phyloP scores from a whole-genome alignment of 2,329 filamentous ascomycete genomes.

The Leptodontidium sp. region DNA sequence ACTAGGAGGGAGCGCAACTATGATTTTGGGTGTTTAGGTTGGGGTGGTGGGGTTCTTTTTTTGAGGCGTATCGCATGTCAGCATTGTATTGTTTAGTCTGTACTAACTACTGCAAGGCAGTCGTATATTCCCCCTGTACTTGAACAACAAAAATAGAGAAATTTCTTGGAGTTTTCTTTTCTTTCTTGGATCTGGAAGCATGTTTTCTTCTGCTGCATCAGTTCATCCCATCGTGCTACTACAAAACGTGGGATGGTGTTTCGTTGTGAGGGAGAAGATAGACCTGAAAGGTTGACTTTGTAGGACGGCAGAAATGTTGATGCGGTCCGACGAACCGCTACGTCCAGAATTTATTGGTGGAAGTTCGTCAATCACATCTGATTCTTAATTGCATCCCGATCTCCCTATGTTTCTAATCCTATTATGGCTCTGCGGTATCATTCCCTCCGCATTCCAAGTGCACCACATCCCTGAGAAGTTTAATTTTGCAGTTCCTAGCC shows the following conservation, averaged over 20 bases:
- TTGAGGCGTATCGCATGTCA: constrained; percentile 8
- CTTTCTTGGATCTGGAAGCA: background rate
- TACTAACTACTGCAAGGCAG: constrained; percentile 8
- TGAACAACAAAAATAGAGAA: background rate
- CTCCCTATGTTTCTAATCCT: background rate
- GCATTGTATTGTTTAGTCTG: constrained; percentile 10
- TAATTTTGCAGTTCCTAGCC: constrained; percentile 7
- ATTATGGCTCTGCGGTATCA: background rate
- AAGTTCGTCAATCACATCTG: constrained; percentile 7
- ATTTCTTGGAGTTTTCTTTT: background rate
- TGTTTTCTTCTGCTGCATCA: background rate
- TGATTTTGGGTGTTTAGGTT: constrained; percentile 17
- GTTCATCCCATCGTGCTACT: background rate
- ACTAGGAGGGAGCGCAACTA: constrained; percentile 32
- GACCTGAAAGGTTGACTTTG: background rate
- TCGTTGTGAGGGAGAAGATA: background rate
- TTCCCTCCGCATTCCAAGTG: background rate
- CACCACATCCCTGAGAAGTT: background rate
- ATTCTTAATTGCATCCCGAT: background rate
- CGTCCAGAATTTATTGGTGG: constrained; percentile 13
- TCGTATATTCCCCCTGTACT: constrained; percentile 3
- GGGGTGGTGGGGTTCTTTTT: background rate
- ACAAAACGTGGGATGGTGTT: background rate
- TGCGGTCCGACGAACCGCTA: constrained; percentile 19
- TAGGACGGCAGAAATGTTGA: constrained; percentile 17